phyloP scores from a whole-genome alignment of 2,329 filamentous ascomycete genomes.

The Neonectria faginata region DNA sequence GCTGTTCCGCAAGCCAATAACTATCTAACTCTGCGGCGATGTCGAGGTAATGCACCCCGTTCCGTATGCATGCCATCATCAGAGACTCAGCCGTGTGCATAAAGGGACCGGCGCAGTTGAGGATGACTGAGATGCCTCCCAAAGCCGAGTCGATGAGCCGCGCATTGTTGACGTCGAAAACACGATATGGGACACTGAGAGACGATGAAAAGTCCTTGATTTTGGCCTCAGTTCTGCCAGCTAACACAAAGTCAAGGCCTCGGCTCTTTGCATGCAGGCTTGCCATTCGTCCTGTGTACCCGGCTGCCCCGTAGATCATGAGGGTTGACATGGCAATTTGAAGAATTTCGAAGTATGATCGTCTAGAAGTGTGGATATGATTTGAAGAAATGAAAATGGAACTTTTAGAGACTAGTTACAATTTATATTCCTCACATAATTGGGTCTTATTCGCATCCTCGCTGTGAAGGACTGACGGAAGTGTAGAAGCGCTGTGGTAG shows the following conservation, averaged over 20 bases:
- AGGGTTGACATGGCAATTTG: background rate
- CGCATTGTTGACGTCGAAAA: background rate
- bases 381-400: background rate
- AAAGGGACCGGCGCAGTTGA: slow-evolving; percentile 10
- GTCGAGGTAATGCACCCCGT: slow-evolving; percentile 4
- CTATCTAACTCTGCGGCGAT: slow-evolving; percentile 7
- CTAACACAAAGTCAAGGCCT: background rate
- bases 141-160: background rate
- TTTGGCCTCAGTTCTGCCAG: background rate
- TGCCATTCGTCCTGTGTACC: slow-evolving; percentile 5
- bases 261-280: background rate
- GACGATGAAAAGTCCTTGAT: background rate
- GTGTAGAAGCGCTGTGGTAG: too few relatives aligned
- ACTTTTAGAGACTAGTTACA: too few relatives aligned
- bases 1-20: background rate
- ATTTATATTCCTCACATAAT: background rate
- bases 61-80: slow-evolving; percentile 7
- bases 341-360: background rate
- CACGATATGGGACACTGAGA: background rate
- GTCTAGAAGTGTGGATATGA: background rate
- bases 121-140: background rate
- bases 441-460: background rate
- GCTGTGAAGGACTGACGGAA: background rate
- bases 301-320: slow-evolving; percentile 5
- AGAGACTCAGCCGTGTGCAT: background rate